These are phyloP conservation scores for Chaetoceros tenuissimus DNA, from an alignment of 108 stramenopile species.

Conservation along the genomic window DNA sequence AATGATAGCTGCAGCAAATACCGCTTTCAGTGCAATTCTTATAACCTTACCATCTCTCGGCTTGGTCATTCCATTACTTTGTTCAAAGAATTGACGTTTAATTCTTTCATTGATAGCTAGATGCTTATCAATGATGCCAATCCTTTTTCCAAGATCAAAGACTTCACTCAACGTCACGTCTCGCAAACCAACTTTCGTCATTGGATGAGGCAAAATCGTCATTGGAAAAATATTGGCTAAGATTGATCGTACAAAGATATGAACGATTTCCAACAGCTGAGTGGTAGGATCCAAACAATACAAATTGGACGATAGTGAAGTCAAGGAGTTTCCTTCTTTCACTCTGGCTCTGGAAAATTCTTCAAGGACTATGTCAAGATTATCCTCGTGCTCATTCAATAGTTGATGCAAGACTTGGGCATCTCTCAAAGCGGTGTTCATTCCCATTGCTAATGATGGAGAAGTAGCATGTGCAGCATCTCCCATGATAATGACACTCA, in stretches of 20 bases:
- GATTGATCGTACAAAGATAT: conserved; percentile 14
- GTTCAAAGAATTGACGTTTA: conserved; percentile 33
- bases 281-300: conserved; percentile 33
- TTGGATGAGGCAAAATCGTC: conserved; percentile 19
- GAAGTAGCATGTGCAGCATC: conserved; percentile 49
- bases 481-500: conserved; percentile 30
- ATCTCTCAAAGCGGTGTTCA: conserved; percentile 59
- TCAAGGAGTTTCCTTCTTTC: conserved; percentile 44
- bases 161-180: conserved; percentile 22
- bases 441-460: conserved; percentile 49
- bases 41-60: neutral
- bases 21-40: neutral
- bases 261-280: conserved; percentile 9
- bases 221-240: conserved; percentile 26
- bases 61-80: conserved; percentile 28
- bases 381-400: conserved; percentile 29
- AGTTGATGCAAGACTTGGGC: conserved; percentile 36
- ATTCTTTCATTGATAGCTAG: conserved; percentile 31
- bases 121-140: conserved; percentile 29
- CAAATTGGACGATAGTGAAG: conserved; percentile 26
- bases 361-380: conserved; percentile 26
- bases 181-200: conserved; percentile 12
- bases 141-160: conserved; percentile 25
- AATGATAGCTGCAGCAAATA: too few relatives aligned
- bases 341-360: conserved; percentile 37